These are phyloP conservation scores for Boletus subcaerulescens DNA, from an alignment of 768 basidiomycete genomes.

Conservation along the genomic window DNA sequence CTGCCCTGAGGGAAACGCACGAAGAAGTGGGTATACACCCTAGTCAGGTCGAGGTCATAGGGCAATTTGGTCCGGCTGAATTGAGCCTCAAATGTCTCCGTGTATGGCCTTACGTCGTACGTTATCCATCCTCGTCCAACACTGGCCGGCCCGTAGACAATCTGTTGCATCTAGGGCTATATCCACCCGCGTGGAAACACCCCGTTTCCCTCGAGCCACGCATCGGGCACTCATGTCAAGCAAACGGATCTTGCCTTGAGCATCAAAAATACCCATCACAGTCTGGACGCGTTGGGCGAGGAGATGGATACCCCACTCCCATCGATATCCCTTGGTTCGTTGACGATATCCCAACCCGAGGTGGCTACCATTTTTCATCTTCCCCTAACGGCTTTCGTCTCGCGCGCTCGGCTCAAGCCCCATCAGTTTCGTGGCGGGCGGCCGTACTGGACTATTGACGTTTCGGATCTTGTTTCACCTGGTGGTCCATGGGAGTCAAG, in stretches of 20 bases:
- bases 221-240: slow-evolving; percentile 1
- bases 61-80: slow-evolving; percentile 61
- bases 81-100: slow-evolving; percentile 53
- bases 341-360: slow-evolving; percentile 57
- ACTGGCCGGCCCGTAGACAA: background rate
- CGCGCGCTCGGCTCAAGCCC: slow-evolving; percentile 45
- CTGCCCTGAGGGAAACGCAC: slow-evolving; percentile 68
- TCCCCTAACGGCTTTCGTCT: slow-evolving; percentile 51
- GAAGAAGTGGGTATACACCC: slow-evolving; percentile 70
- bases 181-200: slow-evolving; percentile 24
- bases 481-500: slow-evolving; percentile 30
- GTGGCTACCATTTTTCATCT: slow-evolving; percentile 73
- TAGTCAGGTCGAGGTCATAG: slow-evolving; percentile 62
- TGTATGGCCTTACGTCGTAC: slow-evolving; percentile 78
- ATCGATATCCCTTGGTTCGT: slow-evolving; percentile 51
- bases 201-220: background rate
- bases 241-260: background rate
- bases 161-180: slow-evolving; percentile 35
- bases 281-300: background rate
- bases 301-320: slow-evolving; percentile 49
- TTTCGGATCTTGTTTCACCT: slow-evolving; percentile 50
- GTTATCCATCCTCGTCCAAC: slow-evolving; percentile 23
- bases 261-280: background rate
- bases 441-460: slow-evolving; percentile 67
- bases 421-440: slow-evolving; percentile 50